Evolutionary conservation across 306 rosid species (phyloP).

Genomic region (Betula pendula): DNA sequence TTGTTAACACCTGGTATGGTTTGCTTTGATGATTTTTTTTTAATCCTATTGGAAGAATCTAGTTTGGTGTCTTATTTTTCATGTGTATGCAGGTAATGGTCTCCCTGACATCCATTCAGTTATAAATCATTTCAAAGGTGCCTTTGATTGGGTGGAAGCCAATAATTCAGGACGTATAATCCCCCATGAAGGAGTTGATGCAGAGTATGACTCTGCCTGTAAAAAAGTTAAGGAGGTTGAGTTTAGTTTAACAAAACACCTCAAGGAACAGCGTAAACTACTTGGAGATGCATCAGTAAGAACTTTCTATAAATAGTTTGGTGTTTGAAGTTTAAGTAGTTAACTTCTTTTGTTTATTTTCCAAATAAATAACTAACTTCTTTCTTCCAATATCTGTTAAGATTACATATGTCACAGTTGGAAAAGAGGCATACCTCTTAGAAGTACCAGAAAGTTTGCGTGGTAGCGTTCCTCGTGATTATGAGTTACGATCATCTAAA

Average conservation of each 20-base stretch:
- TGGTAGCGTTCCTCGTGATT: constrained; percentile 55
- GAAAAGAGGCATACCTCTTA: constrained; percentile 79
- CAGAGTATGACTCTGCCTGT: constrained; percentile 81
- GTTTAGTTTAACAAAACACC: constrained; percentile 53
- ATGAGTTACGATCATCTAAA: constrained; percentile 77
- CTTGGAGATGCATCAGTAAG: constrained; percentile 69
- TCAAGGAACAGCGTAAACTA: constrained; percentile 66
- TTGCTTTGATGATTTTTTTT: constrained; percentile 7
- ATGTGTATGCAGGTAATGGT: constrained; percentile 58
- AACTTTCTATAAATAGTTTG: constrained; percentile 14
- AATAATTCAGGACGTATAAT: constrained; percentile 84
- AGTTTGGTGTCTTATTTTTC: constrained; percentile 23
- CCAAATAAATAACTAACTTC: constrained; percentile 2
- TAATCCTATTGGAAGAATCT: constrained; percentile 17
- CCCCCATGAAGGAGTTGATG: constrained; percentile 83
- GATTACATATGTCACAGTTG: constrained; percentile 74
- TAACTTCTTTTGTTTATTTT: not conserved
- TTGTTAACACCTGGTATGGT: constrained; percentile 76
- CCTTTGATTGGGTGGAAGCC: constrained; percentile 97
- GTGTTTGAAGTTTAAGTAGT: constrained; percentile 23
- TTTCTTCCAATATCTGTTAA: constrained; percentile 32
- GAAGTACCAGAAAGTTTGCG: constrained; percentile 83
- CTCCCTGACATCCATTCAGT: constrained; percentile 60
- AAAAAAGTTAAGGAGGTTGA: constrained; percentile 64
- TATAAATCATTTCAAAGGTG: constrained; percentile 77